A percentile compares a stretch with the other conserved stretches of the same genome.
phyloP scores from a whole-genome alignment of 148 eudicot species.

The Vaccinium myrtillus region DNA sequence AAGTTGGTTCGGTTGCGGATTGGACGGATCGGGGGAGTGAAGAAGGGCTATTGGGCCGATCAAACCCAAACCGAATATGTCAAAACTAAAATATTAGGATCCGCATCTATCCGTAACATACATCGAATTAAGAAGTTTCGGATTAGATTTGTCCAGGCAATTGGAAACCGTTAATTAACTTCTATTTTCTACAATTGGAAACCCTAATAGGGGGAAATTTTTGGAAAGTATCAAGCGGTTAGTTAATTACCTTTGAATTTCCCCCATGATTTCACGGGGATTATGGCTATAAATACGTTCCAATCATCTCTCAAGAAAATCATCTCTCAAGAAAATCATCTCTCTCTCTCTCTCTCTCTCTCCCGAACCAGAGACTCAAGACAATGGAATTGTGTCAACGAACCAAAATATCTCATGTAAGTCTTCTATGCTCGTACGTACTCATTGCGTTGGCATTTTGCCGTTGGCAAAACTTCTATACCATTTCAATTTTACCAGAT shows the following conservation, averaged over 20 bases:
- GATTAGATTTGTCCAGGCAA: no score
- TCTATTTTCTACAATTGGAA: background rate
- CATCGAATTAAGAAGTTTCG: no score
- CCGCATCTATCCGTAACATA: no score
- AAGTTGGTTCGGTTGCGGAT: no score
- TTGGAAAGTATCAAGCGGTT: background rate
- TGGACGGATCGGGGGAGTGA: no score
- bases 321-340: background rate
- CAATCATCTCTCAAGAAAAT: background rate
- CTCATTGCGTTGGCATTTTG: background rate
- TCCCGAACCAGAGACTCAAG: background rate
- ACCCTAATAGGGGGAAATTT: background rate
- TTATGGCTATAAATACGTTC: background rate
- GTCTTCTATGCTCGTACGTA: background rate
- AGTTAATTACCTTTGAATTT: background rate
- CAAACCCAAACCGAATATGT: no score
- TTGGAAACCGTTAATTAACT: no score
- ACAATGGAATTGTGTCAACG: slow-evolving; percentile 11
- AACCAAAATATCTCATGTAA: slow-evolving; percentile 14
- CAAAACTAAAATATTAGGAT: no score
- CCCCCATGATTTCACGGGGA: slow-evolving; percentile 1
- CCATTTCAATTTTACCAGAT: no score
- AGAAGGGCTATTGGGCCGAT: no score
- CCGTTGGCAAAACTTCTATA: background rate
- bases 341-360: no score